These are phyloP conservation scores for Primulina tabacum DNA, from an alignment of 257 asterid species.

Conservation along the genomic window DNA sequence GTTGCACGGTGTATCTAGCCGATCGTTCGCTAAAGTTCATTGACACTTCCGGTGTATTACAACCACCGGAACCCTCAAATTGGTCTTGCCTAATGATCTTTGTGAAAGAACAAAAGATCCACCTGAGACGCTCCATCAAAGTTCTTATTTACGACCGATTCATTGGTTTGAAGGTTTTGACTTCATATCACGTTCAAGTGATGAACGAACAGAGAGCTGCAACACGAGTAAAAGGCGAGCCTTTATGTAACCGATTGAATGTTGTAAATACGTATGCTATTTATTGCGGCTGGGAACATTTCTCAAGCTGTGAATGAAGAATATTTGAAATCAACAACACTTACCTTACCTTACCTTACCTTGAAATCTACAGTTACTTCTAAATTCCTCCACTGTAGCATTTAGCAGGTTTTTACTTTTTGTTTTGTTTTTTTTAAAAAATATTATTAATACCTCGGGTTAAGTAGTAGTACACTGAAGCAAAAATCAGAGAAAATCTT, in stretches of 20 bases:
- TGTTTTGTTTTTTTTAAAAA: no score
- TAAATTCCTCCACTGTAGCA: no score
- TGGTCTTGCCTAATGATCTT: slow-evolving; percentile 9
- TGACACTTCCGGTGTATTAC: slow-evolving; percentile 26
- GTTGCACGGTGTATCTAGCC: slow-evolving; percentile 74
- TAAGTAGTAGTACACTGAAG: no score
- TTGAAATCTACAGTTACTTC: background rate
- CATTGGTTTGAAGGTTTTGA: background rate
- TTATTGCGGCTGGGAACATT: background rate
- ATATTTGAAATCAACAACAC: no score
- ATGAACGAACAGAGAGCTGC: slow-evolving; percentile 5
- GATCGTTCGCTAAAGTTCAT: slow-evolving; percentile 60
- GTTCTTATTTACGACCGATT: background rate
- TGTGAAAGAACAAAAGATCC: background rate
- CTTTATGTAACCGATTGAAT: background rate
- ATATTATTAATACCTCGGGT: no score
- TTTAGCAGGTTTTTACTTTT: no score
- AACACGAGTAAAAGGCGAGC: background rate
- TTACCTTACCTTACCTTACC: no score
- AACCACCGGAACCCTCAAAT: background rate
- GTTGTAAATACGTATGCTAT: background rate
- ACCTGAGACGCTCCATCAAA: background rate
- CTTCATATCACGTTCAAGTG: background rate
- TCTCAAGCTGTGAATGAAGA: no score
- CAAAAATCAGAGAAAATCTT: no score